Evolutionary conservation across 78 protist species (phyloP).

Genomic region (slime mould (Dictyostelium discoideum)): dicty_2.7 NC_007091.3:4211001-4211500

Average conservation of each 20-base stretch:
- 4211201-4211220: constrained; percentile 81
- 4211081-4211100: constrained; percentile 88
- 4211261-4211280: constrained; percentile 98
- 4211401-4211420: constrained; percentile 99
- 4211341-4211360: constrained; percentile 99
- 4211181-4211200: constrained; percentile 75
- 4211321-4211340: constrained; percentile 97
- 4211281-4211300: constrained; percentile 99
- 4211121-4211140: constrained; percentile 99
- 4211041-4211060: neutral
- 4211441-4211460: constrained; percentile 99
- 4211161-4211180: constrained; percentile 86
- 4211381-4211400: constrained; percentile 95
- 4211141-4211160: constrained; percentile 94
- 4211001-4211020: neutral
- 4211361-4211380: constrained; percentile 98
- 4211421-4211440: constrained; percentile 98
- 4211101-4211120: constrained; percentile 95
- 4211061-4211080: neutral
- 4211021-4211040: neutral
- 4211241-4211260: constrained; percentile 95
- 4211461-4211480: constrained; percentile 99
- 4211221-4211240: constrained; percentile 79
- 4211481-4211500: constrained; percentile 99
- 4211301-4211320: constrained; percentile 91